Percentiles rank a stretch among this genome's conserved stretches.
Conservation (phyloP, 2,329 filamentous ascomycete genomes). For the Madurella fahalii region DNA sequence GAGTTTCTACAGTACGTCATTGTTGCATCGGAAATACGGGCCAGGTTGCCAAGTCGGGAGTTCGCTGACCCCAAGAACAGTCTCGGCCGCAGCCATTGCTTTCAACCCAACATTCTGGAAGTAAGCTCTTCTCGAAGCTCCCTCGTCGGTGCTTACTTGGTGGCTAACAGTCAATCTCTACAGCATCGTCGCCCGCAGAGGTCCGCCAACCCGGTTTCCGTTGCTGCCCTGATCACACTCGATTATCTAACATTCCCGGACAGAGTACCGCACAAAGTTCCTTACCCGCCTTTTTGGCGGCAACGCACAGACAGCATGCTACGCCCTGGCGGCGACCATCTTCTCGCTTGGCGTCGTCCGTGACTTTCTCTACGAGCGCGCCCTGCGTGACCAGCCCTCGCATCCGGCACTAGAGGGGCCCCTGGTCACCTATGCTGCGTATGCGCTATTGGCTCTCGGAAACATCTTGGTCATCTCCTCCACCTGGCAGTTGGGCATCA, state of each 20-base stretch:
- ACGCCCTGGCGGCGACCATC: conserved; percentile 81
- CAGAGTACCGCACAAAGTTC: conserved; percentile 88
- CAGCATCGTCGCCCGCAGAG: conserved; percentile 79
- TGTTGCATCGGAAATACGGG: conserved; percentile 1
- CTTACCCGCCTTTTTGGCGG: conserved; percentile 84
- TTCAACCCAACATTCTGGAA: conserved; percentile 99
- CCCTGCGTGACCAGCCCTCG: conserved; percentile 70
- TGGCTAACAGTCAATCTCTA: conserved; percentile 31
- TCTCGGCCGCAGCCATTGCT: conserved; percentile 74
- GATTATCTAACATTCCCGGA: conserved; percentile 17
- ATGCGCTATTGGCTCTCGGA: conserved; percentile 66
- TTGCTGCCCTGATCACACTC: conserved; percentile 12
- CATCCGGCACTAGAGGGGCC: conserved; percentile 67
- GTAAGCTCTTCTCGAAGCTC: conserved; percentile 52
- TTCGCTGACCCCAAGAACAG: conserved; percentile 42
- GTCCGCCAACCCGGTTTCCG: conserved; percentile 41
- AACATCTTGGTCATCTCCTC: conserved; percentile 83
- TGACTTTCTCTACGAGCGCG: conserved; percentile 81
- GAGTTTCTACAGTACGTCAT: conserved; percentile 59
- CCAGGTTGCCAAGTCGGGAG: conserved; percentile 3
- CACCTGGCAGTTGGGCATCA: conserved; percentile 89
- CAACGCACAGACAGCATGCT: conserved; percentile 76
- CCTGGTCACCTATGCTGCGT: conserved; percentile 59
- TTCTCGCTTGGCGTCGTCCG: conserved; percentile 88
- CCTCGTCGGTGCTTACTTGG: not conserved